These are phyloP conservation scores for Paecilomyces variotii DNA, from an alignment of 2,329 filamentous ascomycete species.

Conservation along the genomic window DNA sequence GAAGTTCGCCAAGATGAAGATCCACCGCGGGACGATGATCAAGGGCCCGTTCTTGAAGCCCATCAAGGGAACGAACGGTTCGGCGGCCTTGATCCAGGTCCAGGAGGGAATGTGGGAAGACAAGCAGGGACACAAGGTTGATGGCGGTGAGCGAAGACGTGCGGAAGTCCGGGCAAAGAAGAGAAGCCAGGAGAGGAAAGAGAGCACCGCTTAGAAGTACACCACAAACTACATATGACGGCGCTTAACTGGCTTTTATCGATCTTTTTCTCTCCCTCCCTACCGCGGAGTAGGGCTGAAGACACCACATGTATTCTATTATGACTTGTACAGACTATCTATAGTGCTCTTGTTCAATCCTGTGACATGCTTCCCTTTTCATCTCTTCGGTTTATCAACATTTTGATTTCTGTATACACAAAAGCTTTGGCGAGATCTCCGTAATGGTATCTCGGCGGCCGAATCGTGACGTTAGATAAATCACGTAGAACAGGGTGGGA, in stretches of 20 bases:
- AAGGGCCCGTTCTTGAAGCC: constrained; percentile 66
- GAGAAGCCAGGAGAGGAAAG: constrained; percentile 69
- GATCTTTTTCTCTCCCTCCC: no score
- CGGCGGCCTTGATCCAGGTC: constrained; percentile 58
- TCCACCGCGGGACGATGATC: constrained; percentile 62
- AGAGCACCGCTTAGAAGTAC: constrained; percentile 39
- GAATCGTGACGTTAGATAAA: not conserved
- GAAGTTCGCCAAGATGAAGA: constrained; percentile 56
- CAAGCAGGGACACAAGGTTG: constrained; percentile 78
- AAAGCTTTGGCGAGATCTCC: not conserved
- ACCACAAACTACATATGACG: not conserved
- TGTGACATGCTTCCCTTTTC: not conserved
- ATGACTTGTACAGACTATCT: not conserved
- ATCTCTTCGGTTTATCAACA: not conserved
- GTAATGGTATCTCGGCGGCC: not conserved
- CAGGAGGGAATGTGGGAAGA: constrained; percentile 93
- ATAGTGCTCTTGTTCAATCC: not conserved
- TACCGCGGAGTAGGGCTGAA: not conserved
- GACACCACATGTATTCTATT: not conserved
- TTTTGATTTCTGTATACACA: not conserved
- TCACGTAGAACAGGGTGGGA: not conserved
- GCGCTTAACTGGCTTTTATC: not conserved
- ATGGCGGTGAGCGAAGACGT: constrained; percentile 87
- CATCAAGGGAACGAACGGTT: constrained; percentile 52
- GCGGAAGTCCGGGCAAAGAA: constrained; percentile 83